Evolutionary conservation across 352 stramenopile genomes (phyloP).

Genomic region (Pythium pectinolyticum): DNA sequence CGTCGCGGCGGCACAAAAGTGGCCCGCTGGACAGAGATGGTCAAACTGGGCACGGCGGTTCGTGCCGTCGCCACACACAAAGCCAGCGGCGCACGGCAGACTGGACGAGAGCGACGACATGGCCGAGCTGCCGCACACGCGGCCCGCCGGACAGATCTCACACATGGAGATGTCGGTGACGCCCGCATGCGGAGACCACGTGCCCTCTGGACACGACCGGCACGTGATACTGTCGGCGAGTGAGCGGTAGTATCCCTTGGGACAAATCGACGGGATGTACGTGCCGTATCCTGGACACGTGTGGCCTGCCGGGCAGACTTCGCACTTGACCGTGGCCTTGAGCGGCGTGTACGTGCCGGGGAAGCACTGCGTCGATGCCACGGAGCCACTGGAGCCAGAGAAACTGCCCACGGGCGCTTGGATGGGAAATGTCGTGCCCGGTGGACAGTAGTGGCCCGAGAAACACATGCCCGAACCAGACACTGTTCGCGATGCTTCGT

Average conservation of each 20-base stretch:
- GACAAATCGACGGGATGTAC: constrained; percentile 95
- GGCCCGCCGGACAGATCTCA: constrained; percentile 92
- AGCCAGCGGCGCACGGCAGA: constrained; percentile 89
- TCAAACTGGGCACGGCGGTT: constrained; percentile 90
- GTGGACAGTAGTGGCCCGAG: constrained; percentile 95
- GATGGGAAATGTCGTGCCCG: constrained; percentile 82
- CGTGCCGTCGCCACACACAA: constrained; percentile 93
- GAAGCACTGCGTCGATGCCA: constrained; percentile 95
- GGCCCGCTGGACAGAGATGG: constrained; percentile 91
- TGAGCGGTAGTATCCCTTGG: constrained; percentile 92
- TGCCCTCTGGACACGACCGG: constrained; percentile 92
- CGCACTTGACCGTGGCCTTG: constrained; percentile 84
- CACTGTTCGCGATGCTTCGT: constrained; percentile 70
- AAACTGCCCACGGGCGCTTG: constrained; percentile 93
- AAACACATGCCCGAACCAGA: constrained; percentile 90
- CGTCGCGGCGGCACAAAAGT: constrained; percentile 88
- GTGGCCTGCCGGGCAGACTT: constrained; percentile 93
- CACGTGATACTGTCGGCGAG: constrained; percentile 95
- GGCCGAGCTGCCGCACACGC: constrained; percentile 89
- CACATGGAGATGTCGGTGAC: constrained; percentile 95
- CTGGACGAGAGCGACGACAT: constrained; percentile 88
- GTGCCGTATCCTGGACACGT: constrained; percentile 94
- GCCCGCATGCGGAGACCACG: constrained; percentile 91
- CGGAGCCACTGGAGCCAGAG: constrained; percentile 77
- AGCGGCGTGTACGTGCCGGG: constrained; percentile 96